Evolutionary conservation across 1,284 basidiomycete species (phyloP).

Genomic region (Pterulicium gracile): DNA sequence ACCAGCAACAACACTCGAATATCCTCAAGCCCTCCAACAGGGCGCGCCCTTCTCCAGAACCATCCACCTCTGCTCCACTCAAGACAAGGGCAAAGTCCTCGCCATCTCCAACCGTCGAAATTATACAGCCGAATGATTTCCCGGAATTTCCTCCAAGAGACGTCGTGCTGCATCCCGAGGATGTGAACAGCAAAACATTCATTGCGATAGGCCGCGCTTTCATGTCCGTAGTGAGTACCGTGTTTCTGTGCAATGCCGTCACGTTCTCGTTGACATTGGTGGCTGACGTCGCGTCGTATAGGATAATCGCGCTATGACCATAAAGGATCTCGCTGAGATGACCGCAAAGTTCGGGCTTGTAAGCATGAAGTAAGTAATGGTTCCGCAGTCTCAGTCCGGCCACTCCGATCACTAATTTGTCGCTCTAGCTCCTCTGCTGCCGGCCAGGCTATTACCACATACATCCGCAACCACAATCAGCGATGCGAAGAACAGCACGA

Average conservation of each 20-base stretch:
- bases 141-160: slow-evolving; percentile 46
- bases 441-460: slow-evolving; percentile 68
- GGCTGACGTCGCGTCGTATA: too few species aligned
- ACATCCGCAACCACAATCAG: slow-evolving; percentile 57
- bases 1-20: slow-evolving; percentile 18
- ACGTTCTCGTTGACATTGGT: too few species aligned
- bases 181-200: slow-evolving; percentile 58
- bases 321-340: slow-evolving; percentile 71
- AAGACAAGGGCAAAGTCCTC: slow-evolving; percentile 25
- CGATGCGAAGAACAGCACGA: slow-evolving; percentile 63
- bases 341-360: slow-evolving; percentile 49
- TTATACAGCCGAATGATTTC: slow-evolving; percentile 6
- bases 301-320: slow-evolving; percentile 73
- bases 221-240: slow-evolving; percentile 56
- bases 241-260: too few species aligned
- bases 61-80: slow-evolving; percentile 20
- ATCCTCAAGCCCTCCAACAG: slow-evolving; percentile 38
- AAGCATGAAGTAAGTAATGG: slow-evolving; percentile 56
- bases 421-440: slow-evolving; percentile 54
- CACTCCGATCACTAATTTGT: slow-evolving; percentile 5
- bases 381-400: slow-evolving; percentile 8
- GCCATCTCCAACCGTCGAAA: slow-evolving; percentile 10
- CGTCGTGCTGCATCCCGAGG: slow-evolving; percentile 60
- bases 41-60: slow-evolving; percentile 30
- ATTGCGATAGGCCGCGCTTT: slow-evolving; percentile 60